Percentiles rank a stretch among this genome's conserved stretches.
These are phyloP conservation scores for Aspergillus baeticus DNA, from an alignment of 495 filamentous ascomycete species.

Conservation along the genomic window DNA sequence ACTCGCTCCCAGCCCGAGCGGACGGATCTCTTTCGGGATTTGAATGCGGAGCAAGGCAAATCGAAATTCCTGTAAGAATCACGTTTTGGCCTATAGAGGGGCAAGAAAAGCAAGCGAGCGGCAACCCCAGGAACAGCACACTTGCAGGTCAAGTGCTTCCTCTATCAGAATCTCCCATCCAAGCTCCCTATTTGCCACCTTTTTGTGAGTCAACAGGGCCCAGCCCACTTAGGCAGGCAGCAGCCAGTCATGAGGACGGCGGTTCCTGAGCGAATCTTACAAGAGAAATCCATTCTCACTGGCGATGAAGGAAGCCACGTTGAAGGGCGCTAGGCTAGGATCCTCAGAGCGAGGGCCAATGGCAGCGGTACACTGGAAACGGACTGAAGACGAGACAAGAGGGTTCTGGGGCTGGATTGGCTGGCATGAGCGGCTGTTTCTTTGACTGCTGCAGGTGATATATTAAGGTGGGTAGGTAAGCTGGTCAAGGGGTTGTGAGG, in stretches of 20 bases:
- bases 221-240: not conserved
- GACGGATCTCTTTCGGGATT: too few species aligned
- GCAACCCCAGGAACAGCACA: too few species aligned
- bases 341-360: conserved; percentile 14
- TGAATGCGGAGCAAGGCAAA: too few species aligned
- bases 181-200: conserved; percentile 2
- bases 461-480: conserved; percentile 2
- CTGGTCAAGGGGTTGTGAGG: not conserved
- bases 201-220: not conserved
- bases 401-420: conserved; percentile 16
- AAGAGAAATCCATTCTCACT: conserved; percentile 16
- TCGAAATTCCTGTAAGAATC: too few species aligned
- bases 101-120: too few species aligned
- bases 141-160: too few species aligned
- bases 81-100: too few species aligned
- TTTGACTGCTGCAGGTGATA: conserved; percentile 13
- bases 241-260: conserved; percentile 16
- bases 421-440: conserved; percentile 19
- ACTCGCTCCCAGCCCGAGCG: too few species aligned
- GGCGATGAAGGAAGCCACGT: conserved; percentile 23
- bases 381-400: conserved; percentile 4
- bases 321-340: conserved; percentile 16
- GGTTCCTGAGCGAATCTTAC: conserved; percentile 18
- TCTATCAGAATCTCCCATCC: not conserved
- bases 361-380: not conserved